Evolutionary conservation across 495 filamentous ascomycete species (phyloP).

Genomic region (Annulohypoxylon nitens): DNA sequence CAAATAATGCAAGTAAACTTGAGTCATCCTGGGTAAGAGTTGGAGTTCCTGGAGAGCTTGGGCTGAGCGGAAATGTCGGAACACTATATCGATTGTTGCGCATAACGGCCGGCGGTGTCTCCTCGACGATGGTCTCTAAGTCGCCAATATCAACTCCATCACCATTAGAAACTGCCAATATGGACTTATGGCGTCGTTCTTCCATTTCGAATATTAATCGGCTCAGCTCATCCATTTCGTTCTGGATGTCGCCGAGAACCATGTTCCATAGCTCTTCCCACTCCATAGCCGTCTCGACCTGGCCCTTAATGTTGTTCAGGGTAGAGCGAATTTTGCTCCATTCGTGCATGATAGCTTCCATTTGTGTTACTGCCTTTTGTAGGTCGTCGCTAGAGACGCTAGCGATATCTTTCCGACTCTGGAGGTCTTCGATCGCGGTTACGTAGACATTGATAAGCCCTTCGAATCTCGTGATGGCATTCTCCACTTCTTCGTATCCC

Average conservation of each 20-base stretch:
- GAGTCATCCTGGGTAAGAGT: slow-evolving; percentile 81
- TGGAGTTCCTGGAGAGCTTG: slow-evolving; percentile 69
- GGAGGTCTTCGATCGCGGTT: slow-evolving; percentile 87
- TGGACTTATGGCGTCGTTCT: slow-evolving; percentile 83
- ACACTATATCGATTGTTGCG: slow-evolving; percentile 77
- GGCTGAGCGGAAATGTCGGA: slow-evolving; percentile 66
- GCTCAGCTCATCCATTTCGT: slow-evolving; percentile 86
- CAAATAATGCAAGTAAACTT: slow-evolving; percentile 86
- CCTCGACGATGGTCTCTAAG: slow-evolving; percentile 93
- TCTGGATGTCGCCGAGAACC: slow-evolving; percentile 91
- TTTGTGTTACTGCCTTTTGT: slow-evolving; percentile 79
- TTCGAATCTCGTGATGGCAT: slow-evolving; percentile 86
- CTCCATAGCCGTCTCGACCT: slow-evolving; percentile 97
- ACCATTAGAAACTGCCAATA: slow-evolving; percentile 68
- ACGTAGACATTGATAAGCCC: slow-evolving; percentile 90
- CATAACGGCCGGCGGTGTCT: slow-evolving; percentile 72
- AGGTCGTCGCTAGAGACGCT: slow-evolving; percentile 76
- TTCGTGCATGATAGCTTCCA: slow-evolving; percentile 85
- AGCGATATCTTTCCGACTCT: slow-evolving; percentile 81
- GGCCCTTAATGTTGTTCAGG: slow-evolving; percentile 81
- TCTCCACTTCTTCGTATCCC: slow-evolving; percentile 88
- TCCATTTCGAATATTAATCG: slow-evolving; percentile 96
- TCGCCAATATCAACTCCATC: slow-evolving; percentile 86
- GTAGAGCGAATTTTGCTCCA: slow-evolving; percentile 84
- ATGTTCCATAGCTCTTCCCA: slow-evolving; percentile 98